A percentile compares a stretch with the other conserved stretches of the same genome.
Conservation (phyloP, 1,139 yeast species). For the Lodderomyces parapsilosis region DNA sequence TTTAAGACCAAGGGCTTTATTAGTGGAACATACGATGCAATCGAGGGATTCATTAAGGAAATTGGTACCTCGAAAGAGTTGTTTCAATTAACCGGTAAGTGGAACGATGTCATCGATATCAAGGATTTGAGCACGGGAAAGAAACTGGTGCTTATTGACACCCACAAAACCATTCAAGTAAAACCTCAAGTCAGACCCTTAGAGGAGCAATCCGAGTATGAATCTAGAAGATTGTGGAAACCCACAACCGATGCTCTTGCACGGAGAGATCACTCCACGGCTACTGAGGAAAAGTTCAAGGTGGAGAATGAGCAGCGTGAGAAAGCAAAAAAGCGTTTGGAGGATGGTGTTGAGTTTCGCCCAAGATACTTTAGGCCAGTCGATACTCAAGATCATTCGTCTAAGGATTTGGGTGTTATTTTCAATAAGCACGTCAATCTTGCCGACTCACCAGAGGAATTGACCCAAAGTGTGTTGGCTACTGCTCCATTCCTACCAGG, state of each 20-base stretch:
- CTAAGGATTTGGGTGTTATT: constrained; percentile 55
- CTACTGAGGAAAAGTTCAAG: constrained; percentile 83
- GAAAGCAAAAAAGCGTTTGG: constrained; percentile 68
- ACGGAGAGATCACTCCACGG: constrained; percentile 69
- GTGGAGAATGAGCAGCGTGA: constrained; percentile 84
- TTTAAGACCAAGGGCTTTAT: constrained; percentile 95
- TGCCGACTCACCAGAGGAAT: constrained; percentile 45
- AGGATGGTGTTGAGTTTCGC: constrained; percentile 75
- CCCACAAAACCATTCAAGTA: constrained; percentile 47
- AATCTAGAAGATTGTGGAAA: constrained; percentile 82
- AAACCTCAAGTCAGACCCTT: constrained; percentile 76
- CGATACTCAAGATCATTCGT: constrained; percentile 18
- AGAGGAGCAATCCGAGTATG: constrained; percentile 74
- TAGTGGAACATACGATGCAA: constrained; percentile 87
- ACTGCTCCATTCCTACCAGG: constrained; percentile 80
- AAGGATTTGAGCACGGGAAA: constrained; percentile 51
- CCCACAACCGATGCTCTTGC: constrained; percentile 78
- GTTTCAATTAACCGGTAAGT: constrained; percentile 78
- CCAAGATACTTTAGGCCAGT: constrained; percentile 68
- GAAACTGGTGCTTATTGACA: constrained; percentile 62
- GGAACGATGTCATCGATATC: constrained; percentile 86
- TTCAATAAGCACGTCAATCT: constrained; percentile 55
- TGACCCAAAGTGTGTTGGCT: constrained; percentile 55
- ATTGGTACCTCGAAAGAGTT: constrained; percentile 52
- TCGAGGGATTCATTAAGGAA: constrained; percentile 69